These are phyloP conservation scores for Diaporthe capsici DNA, from an alignment of 2,329 filamentous ascomycete genomes.

Conservation along the genomic window DNA sequence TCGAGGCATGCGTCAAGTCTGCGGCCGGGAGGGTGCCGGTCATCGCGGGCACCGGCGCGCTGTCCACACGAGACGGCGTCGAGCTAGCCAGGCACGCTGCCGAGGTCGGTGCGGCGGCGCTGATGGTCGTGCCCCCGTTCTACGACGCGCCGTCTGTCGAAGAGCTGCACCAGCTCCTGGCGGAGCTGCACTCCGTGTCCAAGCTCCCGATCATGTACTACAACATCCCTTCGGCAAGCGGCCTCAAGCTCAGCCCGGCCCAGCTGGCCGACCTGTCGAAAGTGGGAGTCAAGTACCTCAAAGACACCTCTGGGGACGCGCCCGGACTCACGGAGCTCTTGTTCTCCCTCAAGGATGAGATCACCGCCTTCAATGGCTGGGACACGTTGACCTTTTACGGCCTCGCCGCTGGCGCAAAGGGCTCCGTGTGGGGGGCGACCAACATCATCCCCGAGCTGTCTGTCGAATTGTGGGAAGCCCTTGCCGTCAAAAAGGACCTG, in stretches of 20 bases:
- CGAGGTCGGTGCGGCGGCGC: neutral
- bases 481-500: constrained; percentile 59
- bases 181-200: constrained; percentile 56
- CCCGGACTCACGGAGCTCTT: constrained; percentile 64
- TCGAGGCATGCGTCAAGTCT: constrained; percentile 2
- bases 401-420: constrained; percentile 62
- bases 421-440: constrained; percentile 49
- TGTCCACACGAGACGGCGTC: constrained; percentile 5
- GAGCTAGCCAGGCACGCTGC: constrained; percentile 7
- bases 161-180: constrained; percentile 44
- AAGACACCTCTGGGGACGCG: constrained; percentile 66
- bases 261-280: constrained; percentile 60
- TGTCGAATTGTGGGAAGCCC: constrained; percentile 61
- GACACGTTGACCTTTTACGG: constrained; percentile 68
- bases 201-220: constrained; percentile 64
- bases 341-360: constrained; percentile 55
- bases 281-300: constrained; percentile 64
- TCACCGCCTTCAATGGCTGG: constrained; percentile 67
- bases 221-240: constrained; percentile 64
- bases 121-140: constrained; percentile 15
- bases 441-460: constrained; percentile 64
- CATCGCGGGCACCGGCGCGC: neutral
- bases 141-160: constrained; percentile 6
- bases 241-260: constrained; percentile 56
- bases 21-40: neutral